phyloP scores from a whole-genome alignment of 768 basidiomycete species.

The Pilatotrama ljubarskyi region DNA sequence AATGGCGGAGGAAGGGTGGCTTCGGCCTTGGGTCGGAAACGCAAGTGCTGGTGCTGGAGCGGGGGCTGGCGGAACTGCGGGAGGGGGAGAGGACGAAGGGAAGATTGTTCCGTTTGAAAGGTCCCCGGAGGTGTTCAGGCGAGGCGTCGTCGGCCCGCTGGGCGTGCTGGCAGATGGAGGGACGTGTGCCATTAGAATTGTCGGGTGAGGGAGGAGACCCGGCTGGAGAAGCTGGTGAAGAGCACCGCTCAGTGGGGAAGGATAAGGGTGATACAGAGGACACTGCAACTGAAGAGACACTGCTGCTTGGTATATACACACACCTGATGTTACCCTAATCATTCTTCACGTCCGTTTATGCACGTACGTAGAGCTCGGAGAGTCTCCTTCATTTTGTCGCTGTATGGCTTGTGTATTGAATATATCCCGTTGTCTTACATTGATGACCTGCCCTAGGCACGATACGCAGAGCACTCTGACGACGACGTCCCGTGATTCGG shows the following conservation, averaged over 20 bases:
- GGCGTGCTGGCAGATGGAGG: constrained; percentile 34
- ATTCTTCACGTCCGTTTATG: background rate
- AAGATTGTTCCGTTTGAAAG: constrained; percentile 55
- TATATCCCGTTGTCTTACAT: too few species aligned
- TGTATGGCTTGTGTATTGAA: background rate
- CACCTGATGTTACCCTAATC: constrained; percentile 10
- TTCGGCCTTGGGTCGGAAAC: constrained; percentile 44
- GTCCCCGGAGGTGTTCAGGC: constrained; percentile 50
- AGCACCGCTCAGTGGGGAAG: background rate
- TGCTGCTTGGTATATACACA: constrained; percentile 1
- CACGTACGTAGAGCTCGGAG: background rate
- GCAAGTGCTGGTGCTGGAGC: constrained; percentile 30
- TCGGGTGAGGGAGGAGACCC: constrained; percentile 15
- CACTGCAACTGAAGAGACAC: constrained; percentile 8
- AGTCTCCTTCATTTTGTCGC: background rate
- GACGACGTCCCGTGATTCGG: too few species aligned
- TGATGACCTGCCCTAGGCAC: too few species aligned
- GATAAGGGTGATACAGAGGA: background rate
- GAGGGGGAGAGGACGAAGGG: constrained; percentile 32
- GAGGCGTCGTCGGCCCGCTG: constrained; percentile 25
- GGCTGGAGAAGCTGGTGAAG: background rate
- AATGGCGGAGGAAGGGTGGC: constrained; percentile 40
- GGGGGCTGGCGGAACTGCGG: constrained; percentile 7
- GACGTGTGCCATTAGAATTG: constrained; percentile 35
- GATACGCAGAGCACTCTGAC: too few species aligned